Evolutionary conservation across 2,329 filamentous ascomycete genomes (phyloP).

Genomic region (Cladosporium sp.): DNA sequence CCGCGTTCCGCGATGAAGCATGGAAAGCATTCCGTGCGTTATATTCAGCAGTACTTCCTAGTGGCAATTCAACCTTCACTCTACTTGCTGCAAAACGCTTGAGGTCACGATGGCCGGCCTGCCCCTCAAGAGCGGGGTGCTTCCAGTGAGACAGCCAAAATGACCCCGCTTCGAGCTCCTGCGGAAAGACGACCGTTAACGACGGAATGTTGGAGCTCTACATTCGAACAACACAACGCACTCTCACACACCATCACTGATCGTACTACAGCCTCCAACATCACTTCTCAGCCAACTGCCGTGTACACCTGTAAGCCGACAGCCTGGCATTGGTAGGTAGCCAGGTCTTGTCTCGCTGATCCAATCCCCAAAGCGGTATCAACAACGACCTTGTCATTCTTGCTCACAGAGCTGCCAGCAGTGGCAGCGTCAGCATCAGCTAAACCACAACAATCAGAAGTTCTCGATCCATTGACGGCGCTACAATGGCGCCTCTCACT

Average conservation of each 20-base stretch:
- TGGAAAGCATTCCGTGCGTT: background rate
- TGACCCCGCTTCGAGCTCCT: slow-evolving; percentile 10
- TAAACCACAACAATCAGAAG: background rate
- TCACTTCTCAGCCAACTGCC: no score
- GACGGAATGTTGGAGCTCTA: slow-evolving; percentile 5
- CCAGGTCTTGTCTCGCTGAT: background rate
- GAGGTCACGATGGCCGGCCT: slow-evolving; percentile 2
- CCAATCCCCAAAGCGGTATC: background rate
- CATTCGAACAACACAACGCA: background rate
- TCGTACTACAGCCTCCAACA: background rate
- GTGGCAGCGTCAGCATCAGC: background rate
- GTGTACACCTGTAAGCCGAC: slow-evolving; percentile 2
- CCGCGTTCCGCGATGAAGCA: background rate
- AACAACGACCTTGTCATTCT: background rate
- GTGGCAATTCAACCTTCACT: no score
- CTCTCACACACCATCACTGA: background rate
- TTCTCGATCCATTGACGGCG: slow-evolving; percentile 6
- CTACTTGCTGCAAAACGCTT: background rate
- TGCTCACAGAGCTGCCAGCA: background rate
- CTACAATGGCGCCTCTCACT: slow-evolving; percentile 30
- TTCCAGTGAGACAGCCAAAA: background rate
- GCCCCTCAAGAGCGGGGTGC: slow-evolving; percentile 8
- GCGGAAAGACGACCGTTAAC: slow-evolving; percentile 5
- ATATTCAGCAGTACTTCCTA: background rate
- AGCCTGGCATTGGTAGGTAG: background rate